phyloP scores from a whole-genome alignment of 768 basidiomycete genomes.

The Mycena olivaceomarginata region DNA sequence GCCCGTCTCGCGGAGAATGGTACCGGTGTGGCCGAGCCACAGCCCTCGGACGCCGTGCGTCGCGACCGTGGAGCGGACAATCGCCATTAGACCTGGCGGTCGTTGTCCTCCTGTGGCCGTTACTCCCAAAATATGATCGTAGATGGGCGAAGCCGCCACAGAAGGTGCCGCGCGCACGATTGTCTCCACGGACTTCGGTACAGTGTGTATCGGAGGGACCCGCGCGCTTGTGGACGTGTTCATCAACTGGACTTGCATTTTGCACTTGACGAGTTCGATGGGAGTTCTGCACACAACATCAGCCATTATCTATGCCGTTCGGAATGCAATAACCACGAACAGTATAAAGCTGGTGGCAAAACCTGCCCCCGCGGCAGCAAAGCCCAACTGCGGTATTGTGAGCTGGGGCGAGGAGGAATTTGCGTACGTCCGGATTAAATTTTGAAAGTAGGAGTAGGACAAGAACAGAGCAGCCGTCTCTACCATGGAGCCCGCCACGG shows the following conservation, averaged over 20 bases:
- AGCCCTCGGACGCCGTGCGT: slow-evolving; percentile 87
- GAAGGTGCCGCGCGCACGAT: slow-evolving; percentile 31
- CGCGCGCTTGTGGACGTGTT: slow-evolving; percentile 44
- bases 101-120: slow-evolving; percentile 39
- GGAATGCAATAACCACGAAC: slow-evolving; percentile 64
- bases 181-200: slow-evolving; percentile 31
- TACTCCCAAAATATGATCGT: slow-evolving; percentile 35
- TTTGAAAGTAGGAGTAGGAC: slow-evolving; percentile 87
- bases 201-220: slow-evolving; percentile 37
- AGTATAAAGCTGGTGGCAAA: slow-evolving; percentile 90
- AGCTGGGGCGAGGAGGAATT: slow-evolving; percentile 61
- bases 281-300: slow-evolving; percentile 77
- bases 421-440: slow-evolving; percentile 66
- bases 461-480: slow-evolving; percentile 95
- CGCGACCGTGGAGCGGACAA: slow-evolving; percentile 79
- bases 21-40: slow-evolving; percentile 98
- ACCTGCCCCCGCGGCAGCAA: slow-evolving; percentile 94
- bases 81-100: slow-evolving; percentile 84
- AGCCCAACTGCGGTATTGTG: slow-evolving; percentile 79
- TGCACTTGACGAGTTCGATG: slow-evolving; percentile 96
- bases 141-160: slow-evolving; percentile 41
- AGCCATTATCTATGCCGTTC: neutral
- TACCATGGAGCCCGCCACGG: slow-evolving; percentile 92
- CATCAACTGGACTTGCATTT: slow-evolving; percentile 98
- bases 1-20: slow-evolving; percentile 94